Evolutionary conservation across 163 green algal species (phyloP).

Genomic region (Scenedesmus sp.): DNA sequence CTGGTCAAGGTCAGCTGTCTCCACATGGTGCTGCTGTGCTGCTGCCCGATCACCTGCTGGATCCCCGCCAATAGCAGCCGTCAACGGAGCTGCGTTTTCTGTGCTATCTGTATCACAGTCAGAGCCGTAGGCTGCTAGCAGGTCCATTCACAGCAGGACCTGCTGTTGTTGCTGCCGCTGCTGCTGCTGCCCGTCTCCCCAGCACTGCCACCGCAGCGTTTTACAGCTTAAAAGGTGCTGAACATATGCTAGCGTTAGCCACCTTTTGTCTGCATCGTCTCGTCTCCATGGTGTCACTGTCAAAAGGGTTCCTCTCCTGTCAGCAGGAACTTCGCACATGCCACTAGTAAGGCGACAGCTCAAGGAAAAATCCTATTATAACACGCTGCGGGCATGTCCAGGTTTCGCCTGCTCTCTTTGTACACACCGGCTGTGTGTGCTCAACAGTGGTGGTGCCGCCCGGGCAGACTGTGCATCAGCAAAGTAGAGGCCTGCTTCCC

Average conservation of each 20-base stretch:
- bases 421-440: neutral
- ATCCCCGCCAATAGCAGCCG: neutral
- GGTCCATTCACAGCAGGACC: neutral
- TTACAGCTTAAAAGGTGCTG: neutral
- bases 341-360: neutral
- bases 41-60: neutral
- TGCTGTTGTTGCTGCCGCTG: neutral
- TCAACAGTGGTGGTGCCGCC: neutral
- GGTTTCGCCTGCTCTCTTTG: neutral
- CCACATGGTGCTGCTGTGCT: neutral
- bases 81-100: neutral
- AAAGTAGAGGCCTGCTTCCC: neutral
- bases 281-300: too few species aligned
- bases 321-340: neutral
- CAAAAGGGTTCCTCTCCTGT: too few species aligned
- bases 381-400: neutral
- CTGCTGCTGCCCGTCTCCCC: neutral
- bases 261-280: too few species aligned
- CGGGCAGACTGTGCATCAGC: neutral
- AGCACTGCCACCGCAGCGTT: neutral
- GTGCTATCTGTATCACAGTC: neutral
- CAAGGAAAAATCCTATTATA: neutral
- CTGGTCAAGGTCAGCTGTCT: neutral
- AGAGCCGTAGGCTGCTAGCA: neutral
- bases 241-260: neutral